Evolutionary conservation across 2,329 filamentous ascomycete species (phyloP), one percentile per base, ranked within the genome.

Genomic region (Claviceps sp.): DNA sequence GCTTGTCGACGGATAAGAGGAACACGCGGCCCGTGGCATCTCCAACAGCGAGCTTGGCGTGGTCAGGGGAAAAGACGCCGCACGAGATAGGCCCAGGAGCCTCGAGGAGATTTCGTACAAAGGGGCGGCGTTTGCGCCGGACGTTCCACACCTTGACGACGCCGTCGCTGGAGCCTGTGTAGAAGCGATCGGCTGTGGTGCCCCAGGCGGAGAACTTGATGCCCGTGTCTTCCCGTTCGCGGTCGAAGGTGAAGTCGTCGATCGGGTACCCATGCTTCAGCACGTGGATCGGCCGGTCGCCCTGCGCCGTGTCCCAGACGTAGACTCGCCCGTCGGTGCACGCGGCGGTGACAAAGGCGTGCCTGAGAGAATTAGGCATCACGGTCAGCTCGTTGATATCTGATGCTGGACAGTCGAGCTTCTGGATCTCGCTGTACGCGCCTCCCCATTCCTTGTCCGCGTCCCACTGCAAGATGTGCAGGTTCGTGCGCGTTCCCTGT

Each of bases 121-220:
- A 70, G 0, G 70, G 75, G 50, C 67, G 61, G 30, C 56, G 64
- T 49, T 48, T 59, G 45, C 69, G 68, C 9, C 76, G 73, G 8
- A 84, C 65, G 55, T 83, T 78, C 81, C 81, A 84, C 2, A 79
- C 77, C 54, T 79, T 82, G 16, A 84, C 70, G 0, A 76, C 69
- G 1, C 81, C 81, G 55, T 84, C 81, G 1, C 80, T 82, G 0
- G 77, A 78, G 1, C 80, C 81, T 0, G 79, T 83, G 56, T 84
- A 84, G 44, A 84, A 72, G 0, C 79, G 71, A 51, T 81, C 76
- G 0, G 69, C 62, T 0, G 73, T 76, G 16, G 68, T 72, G 1
- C 78, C 80, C 81, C 80, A 84, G 4, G 78, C 74, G 0, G 74
- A 75, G 56, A 84, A 83, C 59, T 82, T 83, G 43, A 83, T 77